These are phyloP conservation scores for Cryptosporidium parvum DNA, from an alignment of 169 alveolate species.

Conservation along the genomic window DNA sequence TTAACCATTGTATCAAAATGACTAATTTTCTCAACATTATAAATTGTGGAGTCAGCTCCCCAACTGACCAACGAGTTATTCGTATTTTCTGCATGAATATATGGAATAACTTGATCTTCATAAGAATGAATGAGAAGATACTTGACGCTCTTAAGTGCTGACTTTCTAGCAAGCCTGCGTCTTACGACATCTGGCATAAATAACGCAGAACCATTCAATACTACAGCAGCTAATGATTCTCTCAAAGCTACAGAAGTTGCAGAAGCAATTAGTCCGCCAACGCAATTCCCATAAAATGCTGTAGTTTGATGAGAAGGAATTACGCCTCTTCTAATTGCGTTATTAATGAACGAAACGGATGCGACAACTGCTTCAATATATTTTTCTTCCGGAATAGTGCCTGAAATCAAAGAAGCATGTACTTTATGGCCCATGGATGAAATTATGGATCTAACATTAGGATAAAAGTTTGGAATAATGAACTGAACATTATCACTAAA, in stretches of 20 bases:
- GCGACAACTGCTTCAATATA: constrained; percentile 16
- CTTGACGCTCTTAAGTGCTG: constrained; percentile 7
- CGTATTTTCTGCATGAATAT: constrained; percentile 66
- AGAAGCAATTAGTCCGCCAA: constrained; percentile 68
- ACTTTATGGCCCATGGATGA: constrained; percentile 17
- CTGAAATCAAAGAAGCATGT: constrained; percentile 6
- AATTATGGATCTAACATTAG: constrained; percentile 18
- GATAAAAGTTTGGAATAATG: constrained; percentile 36
- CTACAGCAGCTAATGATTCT: constrained; percentile 38
- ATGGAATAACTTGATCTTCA: constrained; percentile 19
- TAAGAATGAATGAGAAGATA: constrained; percentile 28
- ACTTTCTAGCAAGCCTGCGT: constrained; percentile 36
- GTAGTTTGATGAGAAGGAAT: constrained; percentile 39
- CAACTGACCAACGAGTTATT: constrained; percentile 28
- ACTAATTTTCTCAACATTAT: constrained; percentile 2
- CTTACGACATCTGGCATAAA: constrained; percentile 58
- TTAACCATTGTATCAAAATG: constrained; percentile 42
- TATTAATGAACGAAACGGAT: constrained; percentile 34
- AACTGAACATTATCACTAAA: constrained; percentile 66
- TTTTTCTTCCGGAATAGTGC: constrained; percentile 35
- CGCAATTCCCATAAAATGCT: constrained; percentile 63
- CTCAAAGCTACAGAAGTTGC: constrained; percentile 47
- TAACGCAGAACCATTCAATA: constrained; percentile 55
- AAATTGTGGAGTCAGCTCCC: constrained; percentile 17
- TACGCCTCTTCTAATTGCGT: constrained; percentile 39